Conservation (phyloP, 208 protist genomes). For the Acanthamoeba lenticulata region DNA sequence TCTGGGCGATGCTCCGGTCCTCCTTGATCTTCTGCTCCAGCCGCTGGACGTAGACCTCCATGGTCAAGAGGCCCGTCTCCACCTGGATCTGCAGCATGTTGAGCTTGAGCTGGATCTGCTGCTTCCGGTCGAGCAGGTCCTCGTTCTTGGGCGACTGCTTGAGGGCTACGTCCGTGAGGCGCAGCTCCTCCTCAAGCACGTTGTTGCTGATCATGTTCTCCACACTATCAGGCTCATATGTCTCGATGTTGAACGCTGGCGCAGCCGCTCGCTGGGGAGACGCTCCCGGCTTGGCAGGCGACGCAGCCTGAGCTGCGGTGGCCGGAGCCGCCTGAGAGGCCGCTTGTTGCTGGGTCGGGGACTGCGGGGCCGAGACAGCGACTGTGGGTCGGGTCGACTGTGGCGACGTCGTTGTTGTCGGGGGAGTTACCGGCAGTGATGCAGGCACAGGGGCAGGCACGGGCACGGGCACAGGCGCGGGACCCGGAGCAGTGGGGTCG, state of each 20-base stretch:
- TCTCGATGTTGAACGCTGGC: neutral
- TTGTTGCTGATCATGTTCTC: conserved; percentile 63
- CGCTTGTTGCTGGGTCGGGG: neutral
- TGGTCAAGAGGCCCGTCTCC: conserved; percentile 12
- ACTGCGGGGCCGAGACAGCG: neutral
- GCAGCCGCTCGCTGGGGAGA: neutral
- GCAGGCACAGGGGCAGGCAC: neutral
- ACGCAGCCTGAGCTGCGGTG: neutral
- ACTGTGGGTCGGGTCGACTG: neutral
- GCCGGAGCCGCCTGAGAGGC: neutral
- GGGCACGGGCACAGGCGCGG: neutral
- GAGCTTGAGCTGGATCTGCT: conserved; percentile 22
- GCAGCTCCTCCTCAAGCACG: conserved; percentile 55
- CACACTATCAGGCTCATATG: conserved; percentile 41
- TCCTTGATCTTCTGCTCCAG: neutral
- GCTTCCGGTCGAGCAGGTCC: conserved; percentile 41
- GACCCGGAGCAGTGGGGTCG: neutral
- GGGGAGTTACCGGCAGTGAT: no score
- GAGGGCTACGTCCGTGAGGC: neutral
- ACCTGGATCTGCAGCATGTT: conserved; percentile 30
- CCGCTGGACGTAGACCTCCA: conserved; percentile 6
- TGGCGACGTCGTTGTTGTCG: no score
- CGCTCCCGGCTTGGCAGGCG: neutral
- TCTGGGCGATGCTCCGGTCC: neutral
- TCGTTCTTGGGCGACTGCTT: neutral